Conservation (phyloP, 345 rosid species). For the Syzygium aqueum region DNA sequence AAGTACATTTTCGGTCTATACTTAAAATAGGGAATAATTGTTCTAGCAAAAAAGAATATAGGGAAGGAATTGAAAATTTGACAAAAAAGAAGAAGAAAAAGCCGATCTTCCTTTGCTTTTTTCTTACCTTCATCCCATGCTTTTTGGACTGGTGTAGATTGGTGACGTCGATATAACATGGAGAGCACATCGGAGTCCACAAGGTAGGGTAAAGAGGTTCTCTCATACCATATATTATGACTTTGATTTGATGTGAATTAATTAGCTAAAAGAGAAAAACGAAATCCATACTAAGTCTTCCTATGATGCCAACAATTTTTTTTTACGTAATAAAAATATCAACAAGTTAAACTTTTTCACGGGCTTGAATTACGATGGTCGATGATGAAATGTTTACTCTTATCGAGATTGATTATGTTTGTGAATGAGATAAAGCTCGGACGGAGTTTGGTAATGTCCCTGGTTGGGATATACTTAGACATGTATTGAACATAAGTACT, state of each 20-base stretch:
- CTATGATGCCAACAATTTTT: background rate
- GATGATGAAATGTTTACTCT: background rate
- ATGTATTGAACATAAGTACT: background rate
- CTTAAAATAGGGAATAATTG: background rate
- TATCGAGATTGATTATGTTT: background rate
- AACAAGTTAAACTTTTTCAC: background rate
- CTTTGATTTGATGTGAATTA: background rate
- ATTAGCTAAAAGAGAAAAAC: background rate
- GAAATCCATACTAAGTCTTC: background rate
- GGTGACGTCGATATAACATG: background rate
- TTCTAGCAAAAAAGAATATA: background rate
- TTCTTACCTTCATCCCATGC: background rate
- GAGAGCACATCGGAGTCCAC: background rate
- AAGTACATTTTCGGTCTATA: background rate
- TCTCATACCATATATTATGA: background rate
- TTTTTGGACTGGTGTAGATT: background rate
- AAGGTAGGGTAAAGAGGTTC: background rate
- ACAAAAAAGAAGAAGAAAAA: background rate
- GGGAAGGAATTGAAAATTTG: background rate
- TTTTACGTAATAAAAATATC: background rate
- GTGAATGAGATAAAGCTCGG: background rate
- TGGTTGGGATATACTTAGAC: background rate
- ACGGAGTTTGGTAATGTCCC: background rate
- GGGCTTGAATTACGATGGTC: background rate
- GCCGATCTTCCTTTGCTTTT: background rate